These are phyloP conservation scores for Lobosporangium transversale DNA, from an alignment of 192 early-diverging fungal genomes.

Conservation along the genomic window DNA sequence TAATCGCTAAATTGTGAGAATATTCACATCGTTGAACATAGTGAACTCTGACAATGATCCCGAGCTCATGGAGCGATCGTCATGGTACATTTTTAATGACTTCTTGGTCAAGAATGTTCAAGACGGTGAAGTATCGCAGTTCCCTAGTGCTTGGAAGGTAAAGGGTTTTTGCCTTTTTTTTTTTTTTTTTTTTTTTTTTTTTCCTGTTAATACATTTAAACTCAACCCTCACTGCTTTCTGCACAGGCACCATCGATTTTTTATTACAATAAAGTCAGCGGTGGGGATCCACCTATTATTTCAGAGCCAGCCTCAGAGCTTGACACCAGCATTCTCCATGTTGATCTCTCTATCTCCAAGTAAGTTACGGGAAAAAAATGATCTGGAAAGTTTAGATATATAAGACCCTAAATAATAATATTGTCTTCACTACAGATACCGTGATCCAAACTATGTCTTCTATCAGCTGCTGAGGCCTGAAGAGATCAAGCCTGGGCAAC, in stretches of 20 bases:
- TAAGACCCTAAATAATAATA: neutral
- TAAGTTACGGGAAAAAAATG: conserved; percentile 21
- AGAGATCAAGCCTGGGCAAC: conserved; percentile 71
- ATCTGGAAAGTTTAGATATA: neutral
- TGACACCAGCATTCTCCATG: conserved; percentile 64
- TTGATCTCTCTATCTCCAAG: conserved; percentile 70
- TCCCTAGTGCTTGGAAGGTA: conserved; percentile 67
- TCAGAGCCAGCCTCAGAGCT: conserved; percentile 49
- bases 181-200: neutral
- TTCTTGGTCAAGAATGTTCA: conserved; percentile 86
- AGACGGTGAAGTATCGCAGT: conserved; percentile 70
- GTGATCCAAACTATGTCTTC: conserved; percentile 53
- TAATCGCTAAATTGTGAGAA: neutral
- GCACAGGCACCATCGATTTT: conserved; percentile 71
- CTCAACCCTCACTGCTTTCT: too few species aligned
- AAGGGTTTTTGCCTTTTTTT: neutral
- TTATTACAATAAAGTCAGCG: conserved; percentile 71
- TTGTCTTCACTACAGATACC: conserved; percentile 48
- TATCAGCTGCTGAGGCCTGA: conserved; percentile 62
- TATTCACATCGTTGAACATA: conserved; percentile 9
- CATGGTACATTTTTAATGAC: conserved; percentile 96
- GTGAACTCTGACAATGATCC: conserved; percentile 50
- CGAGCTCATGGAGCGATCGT: conserved; percentile 38
- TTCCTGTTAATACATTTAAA: neutral
- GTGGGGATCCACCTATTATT: conserved; percentile 61